These are phyloP conservation scores for Calonectria naviculata DNA, from an alignment of 2,329 filamentous ascomycete genomes.

Conservation along the genomic window DNA sequence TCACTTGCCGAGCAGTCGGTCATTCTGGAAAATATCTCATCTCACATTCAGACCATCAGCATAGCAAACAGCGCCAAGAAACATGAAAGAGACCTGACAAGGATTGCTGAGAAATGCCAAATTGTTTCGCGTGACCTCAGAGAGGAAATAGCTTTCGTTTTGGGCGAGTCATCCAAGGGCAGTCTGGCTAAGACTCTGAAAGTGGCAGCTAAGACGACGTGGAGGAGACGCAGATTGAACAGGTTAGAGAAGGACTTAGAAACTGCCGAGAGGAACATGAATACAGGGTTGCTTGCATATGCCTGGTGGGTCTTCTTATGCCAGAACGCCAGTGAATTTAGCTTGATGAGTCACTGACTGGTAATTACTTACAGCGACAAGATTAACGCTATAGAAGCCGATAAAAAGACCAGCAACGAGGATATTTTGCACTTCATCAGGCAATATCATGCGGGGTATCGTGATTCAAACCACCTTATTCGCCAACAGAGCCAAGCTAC, in stretches of 20 bases:
- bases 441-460: background rate
- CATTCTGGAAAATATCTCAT: background rate
- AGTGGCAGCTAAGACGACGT: constrained; percentile 27
- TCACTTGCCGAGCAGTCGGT: background rate
- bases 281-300: constrained; percentile 4
- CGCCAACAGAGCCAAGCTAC: background rate
- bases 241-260: constrained; percentile 27
- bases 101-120: constrained; percentile 7
- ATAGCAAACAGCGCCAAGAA: background rate
- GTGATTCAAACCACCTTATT: background rate
- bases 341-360: background rate
- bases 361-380: background rate
- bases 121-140: background rate
- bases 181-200: background rate
- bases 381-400: background rate
- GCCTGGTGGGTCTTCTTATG: background rate
- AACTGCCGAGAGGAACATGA: constrained; percentile 7
- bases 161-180: constrained; percentile 8
- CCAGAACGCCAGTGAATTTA: background rate
- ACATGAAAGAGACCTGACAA: background rate
- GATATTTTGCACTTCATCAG: background rate
- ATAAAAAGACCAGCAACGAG: background rate
- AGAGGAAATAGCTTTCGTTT: constrained; percentile 8
- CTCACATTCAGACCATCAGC: background rate
- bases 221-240: constrained; percentile 34